Evolutionary conservation across 495 filamentous ascomycete species (phyloP), one percentile per base, ranked within the genome.

Genomic region (Aspergillus biplanus): DNA sequence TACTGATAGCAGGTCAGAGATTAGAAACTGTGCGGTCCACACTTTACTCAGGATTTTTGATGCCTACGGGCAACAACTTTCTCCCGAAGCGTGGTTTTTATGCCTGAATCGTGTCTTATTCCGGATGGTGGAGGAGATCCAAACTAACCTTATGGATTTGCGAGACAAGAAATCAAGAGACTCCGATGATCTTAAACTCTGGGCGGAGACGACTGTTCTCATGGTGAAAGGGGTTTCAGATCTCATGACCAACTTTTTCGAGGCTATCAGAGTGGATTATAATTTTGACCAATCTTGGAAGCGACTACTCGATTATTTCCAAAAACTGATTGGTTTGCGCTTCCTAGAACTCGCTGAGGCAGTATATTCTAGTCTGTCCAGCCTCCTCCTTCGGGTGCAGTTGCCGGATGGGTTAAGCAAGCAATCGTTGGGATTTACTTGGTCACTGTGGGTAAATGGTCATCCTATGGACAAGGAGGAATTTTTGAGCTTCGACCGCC

Each of bases 1-100:
- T 5, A 87, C 84, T 6, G 92, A 97, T 70, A 80, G 85, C 31
- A 85, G 93, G 67, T 74, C 89, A n/a, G 95, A 98, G 69, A 84
- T 97, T 53, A 85, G 95, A 56, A 96, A 97, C 68, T 93, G 92
- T 61, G 91, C 93, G 6, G 87, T 98, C 35, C 93, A 96, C 71
- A 97, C 93, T 0, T 77, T 97, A 15, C 84, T 97, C 58, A 84
- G 93, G 42, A 97, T 98, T 56, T 92, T 98, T 65, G 91, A 96
- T 75, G 92, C 91, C 5, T 92, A 93, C 62, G 93, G 90, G 33
- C 91, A 94, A 67, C 87, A 89, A 54, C 82, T 98, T 12, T 87
- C 84, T 11, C 84, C 90, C 0, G 83, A 88, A 67, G 89, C 92
- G 11, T 97, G 93, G 94, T 87, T 86, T 37, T 80, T 93, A 52